Percentiles rank a stretch among this genome's conserved stretches.
These are phyloP conservation scores for Ophiostoma perfectum DNA, from an alignment of 2,329 filamentous ascomycete species.

Conservation along the genomic window DNA sequence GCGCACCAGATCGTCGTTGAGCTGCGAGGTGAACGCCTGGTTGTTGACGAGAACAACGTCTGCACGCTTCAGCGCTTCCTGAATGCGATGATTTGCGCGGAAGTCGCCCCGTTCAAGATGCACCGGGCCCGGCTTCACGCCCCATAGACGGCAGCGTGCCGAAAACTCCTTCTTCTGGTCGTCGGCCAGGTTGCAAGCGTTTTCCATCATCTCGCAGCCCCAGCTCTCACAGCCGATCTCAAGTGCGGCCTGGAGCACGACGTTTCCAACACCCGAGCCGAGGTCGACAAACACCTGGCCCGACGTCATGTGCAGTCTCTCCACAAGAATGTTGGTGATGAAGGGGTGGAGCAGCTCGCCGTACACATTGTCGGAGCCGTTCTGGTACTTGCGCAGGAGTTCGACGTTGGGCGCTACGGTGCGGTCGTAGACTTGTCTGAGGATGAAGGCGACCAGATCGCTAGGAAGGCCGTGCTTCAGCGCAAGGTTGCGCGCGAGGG, in stretches of 20 bases:
- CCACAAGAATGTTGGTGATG: constrained; percentile 71
- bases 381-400: constrained; percentile 75
- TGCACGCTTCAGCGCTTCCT: constrained; percentile 66
- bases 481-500: constrained; percentile 66
- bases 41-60: constrained; percentile 99
- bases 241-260: constrained; percentile 86
- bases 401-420: constrained; percentile 88
- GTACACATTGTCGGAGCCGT: constrained; percentile 89
- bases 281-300: constrained; percentile 88
- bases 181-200: constrained; percentile 75
- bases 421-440: constrained; percentile 83
- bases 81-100: constrained; percentile 56
- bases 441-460: constrained; percentile 70
- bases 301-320: constrained; percentile 70
- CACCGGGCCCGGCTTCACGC: constrained; percentile 72
- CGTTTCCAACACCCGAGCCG: constrained; percentile 92
- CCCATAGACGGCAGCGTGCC: constrained; percentile 85
- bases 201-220: constrained; percentile 95
- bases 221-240: constrained; percentile 92
- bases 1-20: constrained; percentile 78
- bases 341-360: constrained; percentile 86
- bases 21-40: constrained; percentile 82
- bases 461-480: constrained; percentile 63
- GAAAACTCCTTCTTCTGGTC: constrained; percentile 77
- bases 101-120: constrained; percentile 80